Evolutionary conservation across 345 rosid genomes (phyloP), one percentile per base, ranked within the genome.

Genomic region (Pseudoturritis turrita): DNA sequence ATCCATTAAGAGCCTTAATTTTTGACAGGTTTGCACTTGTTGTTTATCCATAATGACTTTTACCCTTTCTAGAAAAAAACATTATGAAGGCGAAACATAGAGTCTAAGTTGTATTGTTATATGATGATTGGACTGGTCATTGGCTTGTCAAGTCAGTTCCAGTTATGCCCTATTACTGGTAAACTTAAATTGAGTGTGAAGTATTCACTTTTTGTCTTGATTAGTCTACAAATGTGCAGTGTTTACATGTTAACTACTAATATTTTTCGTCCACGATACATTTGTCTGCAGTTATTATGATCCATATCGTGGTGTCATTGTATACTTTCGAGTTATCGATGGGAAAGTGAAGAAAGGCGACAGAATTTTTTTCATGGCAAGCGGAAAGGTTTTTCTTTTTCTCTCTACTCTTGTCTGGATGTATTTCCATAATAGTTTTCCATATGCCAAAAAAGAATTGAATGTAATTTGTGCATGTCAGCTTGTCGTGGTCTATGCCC

Each of bases 231-330:
- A 28, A 23, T 33, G 33, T 55, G 26, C 50, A 63, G 22, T 14
- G 13, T 26, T 36, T 12, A 57, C 12, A 29, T 41, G 53, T 8
- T 10, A 68, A 33, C 44, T 62, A 53, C 70, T 51, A 17, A 51
- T 28, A 44, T 4, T 61, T 13, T 53, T 52, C 12, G 22, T 62
- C 65, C 45, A 35, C 65, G 0, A 61, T 65, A 19, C 62, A 62
- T 65, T 36, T 74, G 62, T 62, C 29, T 71, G 75, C 92, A 94
- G 97, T 80, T 94, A 94, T 74, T 94, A 94, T 64, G 99, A 95
- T 88, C 90, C 96, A 53, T 95, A 95, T 72, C 96, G 99, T 10
- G 99, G 99, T 77, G 99, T 95, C 65, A 83, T 95, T 69, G 99
- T 88, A 49, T 95, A 95, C 81, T 91, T 91, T 72, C 93, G 99